phyloP scores from a whole-genome alignment of 441 rosid genomes.

The Gossypium laxum region DNA sequence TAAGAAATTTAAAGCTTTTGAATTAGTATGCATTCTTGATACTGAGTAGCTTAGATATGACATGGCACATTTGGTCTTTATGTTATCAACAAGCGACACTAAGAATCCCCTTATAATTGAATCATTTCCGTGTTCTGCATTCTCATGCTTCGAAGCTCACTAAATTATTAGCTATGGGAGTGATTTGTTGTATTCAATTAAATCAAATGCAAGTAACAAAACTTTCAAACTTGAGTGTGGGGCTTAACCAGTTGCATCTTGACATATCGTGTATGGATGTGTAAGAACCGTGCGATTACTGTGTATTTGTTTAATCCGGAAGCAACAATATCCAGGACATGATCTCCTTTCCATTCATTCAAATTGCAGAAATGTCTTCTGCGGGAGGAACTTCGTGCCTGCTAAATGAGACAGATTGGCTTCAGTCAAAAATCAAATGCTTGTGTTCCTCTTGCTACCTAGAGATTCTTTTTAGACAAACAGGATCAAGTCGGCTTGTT shows the following conservation, averaged over 20 bases:
- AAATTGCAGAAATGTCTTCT: slow-evolving; percentile 53
- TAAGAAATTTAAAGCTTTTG: neutral
- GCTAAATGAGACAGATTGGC: slow-evolving; percentile 21
- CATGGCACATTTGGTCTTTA: neutral
- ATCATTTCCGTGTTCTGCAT: neutral
- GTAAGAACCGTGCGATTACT: no score
- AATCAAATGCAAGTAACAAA: neutral
- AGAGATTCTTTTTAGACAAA: slow-evolving; percentile 10
- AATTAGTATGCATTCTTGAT: neutral
- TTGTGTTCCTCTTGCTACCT: neutral
- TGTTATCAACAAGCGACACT: neutral
- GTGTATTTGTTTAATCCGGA: neutral
- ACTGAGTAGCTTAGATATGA: neutral
- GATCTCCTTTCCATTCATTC: neutral
- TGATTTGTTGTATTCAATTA: neutral
- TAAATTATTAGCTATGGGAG: neutral
- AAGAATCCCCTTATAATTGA: neutral
- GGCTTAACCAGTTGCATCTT: neutral
- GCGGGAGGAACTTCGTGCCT: slow-evolving; percentile 55
- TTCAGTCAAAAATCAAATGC: neutral
- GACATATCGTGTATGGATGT: neutral
- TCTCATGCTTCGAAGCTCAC: neutral
- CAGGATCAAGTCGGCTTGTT: slow-evolving; percentile 4
- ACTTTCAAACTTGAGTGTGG: neutral
- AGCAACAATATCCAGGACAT: neutral